phyloP scores from a whole-genome alignment of 2,329 filamentous ascomycete genomes.

The Fusarium sp. region DNA sequence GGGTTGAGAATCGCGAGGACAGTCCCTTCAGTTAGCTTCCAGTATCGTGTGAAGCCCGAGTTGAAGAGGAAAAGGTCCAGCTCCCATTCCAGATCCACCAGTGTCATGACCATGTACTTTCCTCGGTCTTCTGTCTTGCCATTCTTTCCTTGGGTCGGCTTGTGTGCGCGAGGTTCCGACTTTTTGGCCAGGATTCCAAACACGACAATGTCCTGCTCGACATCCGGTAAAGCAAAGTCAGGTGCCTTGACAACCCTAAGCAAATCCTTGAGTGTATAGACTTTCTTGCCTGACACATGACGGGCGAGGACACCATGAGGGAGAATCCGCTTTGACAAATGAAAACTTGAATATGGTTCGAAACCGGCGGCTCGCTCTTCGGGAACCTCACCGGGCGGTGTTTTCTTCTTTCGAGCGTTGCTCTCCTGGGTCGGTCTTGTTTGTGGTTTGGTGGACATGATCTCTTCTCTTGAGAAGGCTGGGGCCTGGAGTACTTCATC shows the following conservation, averaged over 20 bases:
- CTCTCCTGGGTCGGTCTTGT: slow-evolving; percentile 27
- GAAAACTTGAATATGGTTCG: slow-evolving; percentile 84
- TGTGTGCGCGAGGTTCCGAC: slow-evolving; percentile 75
- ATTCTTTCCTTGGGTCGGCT: slow-evolving; percentile 53
- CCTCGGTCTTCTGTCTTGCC: slow-evolving; percentile 65
- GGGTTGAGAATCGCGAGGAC: slow-evolving; percentile 93
- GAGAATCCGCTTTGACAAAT: slow-evolving; percentile 82
- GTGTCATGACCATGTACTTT: slow-evolving; percentile 91
- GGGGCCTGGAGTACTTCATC: slow-evolving; percentile 57
- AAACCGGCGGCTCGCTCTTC: slow-evolving; percentile 60
- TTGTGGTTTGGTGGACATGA: slow-evolving; percentile 53
- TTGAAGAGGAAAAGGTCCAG: slow-evolving; percentile 92
- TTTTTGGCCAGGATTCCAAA: slow-evolving; percentile 89
- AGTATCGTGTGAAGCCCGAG: slow-evolving; percentile 88
- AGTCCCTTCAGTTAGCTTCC: slow-evolving; percentile 92
- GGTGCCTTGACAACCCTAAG: slow-evolving; percentile 83
- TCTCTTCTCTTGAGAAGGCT: slow-evolving; percentile 69
- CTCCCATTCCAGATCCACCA: slow-evolving; percentile 90
- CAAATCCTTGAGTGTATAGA: slow-evolving; percentile 80
- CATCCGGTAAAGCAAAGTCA: slow-evolving; percentile 78
- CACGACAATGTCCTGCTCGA: slow-evolving; percentile 88
- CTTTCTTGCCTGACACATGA: slow-evolving; percentile 77
- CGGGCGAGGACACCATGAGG: slow-evolving; percentile 81
- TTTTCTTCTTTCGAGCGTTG: slow-evolving; percentile 27
- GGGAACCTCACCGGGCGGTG: slow-evolving; percentile 32